Conservation (phyloP, 2,329 filamentous ascomycete genomes). For the Tolypocladium nubicola region DNA sequence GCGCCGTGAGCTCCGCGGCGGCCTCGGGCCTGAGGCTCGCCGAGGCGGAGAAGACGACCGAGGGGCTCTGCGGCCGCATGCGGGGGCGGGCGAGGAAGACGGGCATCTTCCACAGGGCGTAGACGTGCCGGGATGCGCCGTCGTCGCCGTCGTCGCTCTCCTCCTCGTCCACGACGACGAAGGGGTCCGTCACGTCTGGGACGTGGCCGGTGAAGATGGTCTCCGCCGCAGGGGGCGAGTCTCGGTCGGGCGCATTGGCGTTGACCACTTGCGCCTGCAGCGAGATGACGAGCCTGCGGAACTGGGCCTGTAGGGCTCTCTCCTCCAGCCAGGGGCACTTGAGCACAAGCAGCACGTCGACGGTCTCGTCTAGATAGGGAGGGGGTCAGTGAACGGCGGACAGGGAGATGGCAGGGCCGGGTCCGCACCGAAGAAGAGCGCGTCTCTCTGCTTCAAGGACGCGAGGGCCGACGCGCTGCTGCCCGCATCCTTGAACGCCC, state of each 20-base stretch:
- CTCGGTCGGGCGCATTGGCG: slow-evolving; percentile 36
- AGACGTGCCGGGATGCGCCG: slow-evolving; percentile 27
- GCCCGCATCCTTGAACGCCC: slow-evolving; percentile 33
- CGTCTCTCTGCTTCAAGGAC: slow-evolving; percentile 50
- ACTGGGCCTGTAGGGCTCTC: slow-evolving; percentile 42
- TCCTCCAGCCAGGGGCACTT: slow-evolving; percentile 52
- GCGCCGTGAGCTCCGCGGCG: slow-evolving; percentile 13
- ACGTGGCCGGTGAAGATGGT: slow-evolving; percentile 47
- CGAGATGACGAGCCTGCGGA: slow-evolving; percentile 53
- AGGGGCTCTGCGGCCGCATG: slow-evolving; percentile 55
- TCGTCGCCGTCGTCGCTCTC: slow-evolving; percentile 13
- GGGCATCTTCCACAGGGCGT: slow-evolving; percentile 50
- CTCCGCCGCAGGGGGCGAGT: slow-evolving; percentile 41
- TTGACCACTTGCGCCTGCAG: slow-evolving; percentile 58
- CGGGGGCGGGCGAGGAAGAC: slow-evolving; percentile 49
- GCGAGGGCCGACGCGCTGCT: slow-evolving; percentile 39
- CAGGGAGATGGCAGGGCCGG: slow-evolving; percentile 9
- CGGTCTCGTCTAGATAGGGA: slow-evolving; percentile 56
- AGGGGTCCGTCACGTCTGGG: slow-evolving; percentile 36
- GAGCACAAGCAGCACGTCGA: slow-evolving; percentile 58
- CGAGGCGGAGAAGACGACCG: slow-evolving; percentile 52
- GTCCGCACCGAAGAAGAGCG: slow-evolving; percentile 60
- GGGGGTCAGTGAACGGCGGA: slow-evolving; percentile 13
- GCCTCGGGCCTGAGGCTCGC: slow-evolving; percentile 46
- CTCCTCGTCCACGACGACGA: slow-evolving; percentile 36